These are phyloP conservation scores for Fonsecaea pedrosoi DNA, from an alignment of 2,329 filamentous ascomycete genomes.

Conservation along the genomic window DNA sequence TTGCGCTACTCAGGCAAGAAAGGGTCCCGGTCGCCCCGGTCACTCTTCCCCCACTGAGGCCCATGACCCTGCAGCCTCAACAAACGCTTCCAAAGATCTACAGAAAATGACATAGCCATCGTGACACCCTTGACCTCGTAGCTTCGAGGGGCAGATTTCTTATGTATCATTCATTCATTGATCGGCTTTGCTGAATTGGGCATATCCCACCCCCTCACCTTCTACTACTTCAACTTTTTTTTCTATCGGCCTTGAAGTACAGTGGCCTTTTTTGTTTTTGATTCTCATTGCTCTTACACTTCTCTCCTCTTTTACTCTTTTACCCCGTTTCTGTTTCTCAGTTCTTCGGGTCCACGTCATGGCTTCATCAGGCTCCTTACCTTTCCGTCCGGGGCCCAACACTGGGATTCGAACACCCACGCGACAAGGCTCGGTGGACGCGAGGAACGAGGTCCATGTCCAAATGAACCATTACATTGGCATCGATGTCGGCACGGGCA, in stretches of 20 bases:
- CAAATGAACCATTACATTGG: constrained; percentile 74
- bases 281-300: neutral
- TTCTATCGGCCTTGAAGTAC: neutral
- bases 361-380: constrained; percentile 16
- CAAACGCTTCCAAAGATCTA: constrained; percentile 19
- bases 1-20: neutral
- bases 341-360: neutral
- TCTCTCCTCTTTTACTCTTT: neutral
- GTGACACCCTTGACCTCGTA: neutral
- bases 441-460: constrained; percentile 63
- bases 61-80: constrained; percentile 19
- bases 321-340: neutral
- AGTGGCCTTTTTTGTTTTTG: neutral
- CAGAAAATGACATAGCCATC: constrained; percentile 22
- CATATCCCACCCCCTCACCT: constrained; percentile 4
- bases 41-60: neutral
- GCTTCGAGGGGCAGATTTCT: neutral
- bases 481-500: constrained; percentile 95
- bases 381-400: constrained; percentile 29
- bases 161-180: neutral
- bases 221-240: neutral
- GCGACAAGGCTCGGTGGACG: constrained; percentile 50
- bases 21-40: neutral
- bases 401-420: constrained; percentile 33
- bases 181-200: constrained; percentile 14